phyloP scores from a whole-genome alignment of 23 red algal genomes.

The Gracilaria gracilis region DNA sequence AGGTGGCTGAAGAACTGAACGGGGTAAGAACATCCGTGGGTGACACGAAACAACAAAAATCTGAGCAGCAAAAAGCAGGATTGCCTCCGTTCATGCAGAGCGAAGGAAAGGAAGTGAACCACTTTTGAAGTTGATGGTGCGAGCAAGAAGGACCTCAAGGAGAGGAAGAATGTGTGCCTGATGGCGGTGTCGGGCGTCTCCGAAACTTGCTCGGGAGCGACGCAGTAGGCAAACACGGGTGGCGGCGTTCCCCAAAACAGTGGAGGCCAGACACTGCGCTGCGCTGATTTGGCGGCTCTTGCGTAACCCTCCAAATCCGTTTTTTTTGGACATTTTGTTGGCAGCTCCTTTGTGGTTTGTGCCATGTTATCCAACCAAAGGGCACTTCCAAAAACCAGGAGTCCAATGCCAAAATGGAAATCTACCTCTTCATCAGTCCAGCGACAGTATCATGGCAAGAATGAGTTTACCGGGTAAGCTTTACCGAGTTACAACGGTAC shows the following conservation, averaged over 20 bases:
- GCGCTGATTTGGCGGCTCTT: slow-evolving; percentile 4
- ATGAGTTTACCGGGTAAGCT: no score
- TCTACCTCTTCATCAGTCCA: neutral
- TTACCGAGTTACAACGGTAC: no score
- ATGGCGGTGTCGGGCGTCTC: neutral
- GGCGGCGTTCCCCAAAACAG: neutral
- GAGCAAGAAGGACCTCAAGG: neutral
- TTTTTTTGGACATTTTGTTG: neutral
- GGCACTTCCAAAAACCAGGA: neutral
- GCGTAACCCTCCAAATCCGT: slow-evolving; percentile 8
- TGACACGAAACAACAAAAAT: neutral
- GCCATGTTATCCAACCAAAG: neutral
- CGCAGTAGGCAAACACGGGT: neutral
- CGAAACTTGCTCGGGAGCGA: neutral
- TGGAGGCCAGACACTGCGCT: neutral
- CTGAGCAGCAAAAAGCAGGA: neutral
- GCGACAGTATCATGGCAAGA: no score
- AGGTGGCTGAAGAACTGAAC: neutral
- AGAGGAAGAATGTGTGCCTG: neutral
- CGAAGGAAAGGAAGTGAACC: neutral
- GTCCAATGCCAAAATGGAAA: neutral
- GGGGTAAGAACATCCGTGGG: neutral
- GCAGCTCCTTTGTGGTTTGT: neutral
- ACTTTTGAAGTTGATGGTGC: neutral
- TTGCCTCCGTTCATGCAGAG: neutral